Evolutionary conservation across 129 eudicot species (phyloP), one percentile per base, ranked within the genome.

Genomic region (Artemisia argyi): DNA sequence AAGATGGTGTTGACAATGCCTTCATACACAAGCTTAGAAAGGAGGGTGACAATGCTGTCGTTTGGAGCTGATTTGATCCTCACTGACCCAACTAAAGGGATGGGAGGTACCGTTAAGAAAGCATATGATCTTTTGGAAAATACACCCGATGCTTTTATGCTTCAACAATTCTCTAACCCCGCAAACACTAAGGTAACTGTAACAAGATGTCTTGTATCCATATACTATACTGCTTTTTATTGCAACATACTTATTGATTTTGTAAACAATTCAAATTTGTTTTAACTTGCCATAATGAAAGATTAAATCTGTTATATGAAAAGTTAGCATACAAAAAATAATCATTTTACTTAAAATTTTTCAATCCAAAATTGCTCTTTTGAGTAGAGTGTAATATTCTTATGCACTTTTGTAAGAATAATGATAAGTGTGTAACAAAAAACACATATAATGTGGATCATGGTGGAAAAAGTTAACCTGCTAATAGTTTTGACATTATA

Each of bases 61-160:
- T 95, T 90, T 39, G 99, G 99, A 44, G 99, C 99, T 19, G 97
- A 95, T 0, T 73, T 95, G 24, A 82, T 95, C 76, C 85, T 95
- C 58, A 95, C 99, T 0, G 99, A 95, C 72, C 99, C 99, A 0
- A 49, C 85, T 17, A 95, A 95, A 63, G 99, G 99, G 26, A 95
- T 95, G 99, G 99, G 94, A 19, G 97, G 99, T 30, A 95, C 99
- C 3, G 96, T 95, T 64, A 95, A 95, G 83, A 95, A 95, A 81
- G 97, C 99, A 4, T 88, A 90, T 54, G 86, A 95, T 18, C 97
- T 95, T 83, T 52, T 95, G 68, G 99, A 90, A 46, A 76, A 82
- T 17, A 90, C 97, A 11, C 99, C 99, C 0, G 82, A 90, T 39
- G 91, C 88, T 65, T 90, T 86, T 85, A 95, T 95, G 99, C 99